phyloP scores from a whole-genome alignment of 495 filamentous ascomycete genomes.

The Arthonia radiata region DNA sequence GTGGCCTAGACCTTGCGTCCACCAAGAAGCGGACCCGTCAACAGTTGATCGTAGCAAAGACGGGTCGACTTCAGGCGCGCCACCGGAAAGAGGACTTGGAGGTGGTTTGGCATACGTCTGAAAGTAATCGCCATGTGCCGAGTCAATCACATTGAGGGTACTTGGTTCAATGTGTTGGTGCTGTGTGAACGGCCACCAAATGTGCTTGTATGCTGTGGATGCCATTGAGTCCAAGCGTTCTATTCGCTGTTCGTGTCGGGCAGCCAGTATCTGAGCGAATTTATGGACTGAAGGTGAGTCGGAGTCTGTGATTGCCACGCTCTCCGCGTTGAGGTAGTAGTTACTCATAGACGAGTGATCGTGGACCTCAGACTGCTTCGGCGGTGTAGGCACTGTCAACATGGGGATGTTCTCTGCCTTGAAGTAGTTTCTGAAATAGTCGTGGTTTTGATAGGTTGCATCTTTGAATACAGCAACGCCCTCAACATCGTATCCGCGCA shows the following conservation, averaged over 20 bases:
- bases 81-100: background rate
- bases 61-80: constrained; percentile 3
- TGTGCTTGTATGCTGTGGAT: constrained; percentile 24
- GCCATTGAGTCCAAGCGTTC: constrained; percentile 32
- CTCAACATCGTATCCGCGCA: constrained; percentile 52
- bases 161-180: constrained; percentile 32
- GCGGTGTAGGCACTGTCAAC: constrained; percentile 27
- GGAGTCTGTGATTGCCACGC: no score
- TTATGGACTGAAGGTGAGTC: constrained; percentile 13
- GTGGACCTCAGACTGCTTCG: constrained; percentile 19
- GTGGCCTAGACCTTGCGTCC: constrained; percentile 65
- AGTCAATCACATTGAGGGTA: constrained; percentile 46
- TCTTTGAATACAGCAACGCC: constrained; percentile 37
- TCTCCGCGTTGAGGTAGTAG: constrained; percentile 32
- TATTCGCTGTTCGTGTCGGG: constrained; percentile 25
- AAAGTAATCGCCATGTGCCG: constrained; percentile 50
- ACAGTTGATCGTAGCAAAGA: constrained; percentile 33
- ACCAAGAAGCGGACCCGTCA: constrained; percentile 64
- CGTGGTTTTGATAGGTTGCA: constrained; percentile 33
- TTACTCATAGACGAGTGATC: constrained; percentile 24
- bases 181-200: constrained; percentile 71
- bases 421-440: constrained; percentile 40
- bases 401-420: constrained; percentile 27
- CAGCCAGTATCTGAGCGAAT: constrained; percentile 15
- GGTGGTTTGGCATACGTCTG: constrained; percentile 22